Evolutionary conservation across 1,284 basidiomycete genomes (phyloP), one percentile per base, ranked within the genome.

Genomic region (Ustilago curta): DNA sequence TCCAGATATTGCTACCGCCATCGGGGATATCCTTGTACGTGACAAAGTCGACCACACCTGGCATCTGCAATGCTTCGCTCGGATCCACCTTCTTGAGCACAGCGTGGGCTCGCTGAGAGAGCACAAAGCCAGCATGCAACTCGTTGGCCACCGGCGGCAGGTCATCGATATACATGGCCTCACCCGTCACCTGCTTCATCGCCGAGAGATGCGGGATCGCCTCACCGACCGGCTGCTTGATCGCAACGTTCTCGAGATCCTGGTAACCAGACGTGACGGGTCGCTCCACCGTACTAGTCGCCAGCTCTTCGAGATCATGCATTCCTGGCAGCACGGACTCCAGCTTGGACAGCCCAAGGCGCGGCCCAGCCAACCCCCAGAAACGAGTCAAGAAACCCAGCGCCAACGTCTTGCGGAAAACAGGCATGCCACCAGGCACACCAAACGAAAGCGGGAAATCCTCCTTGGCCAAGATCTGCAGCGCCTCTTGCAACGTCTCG

Each of bases 371-470:
- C 8, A 79, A 67, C 39, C 75, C 60, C 75, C 82, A 85, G 73
- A 85, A 86, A 21, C 83, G 81, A 21, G 80, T 81, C 55, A 86
- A 59, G 75, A 86, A 86, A 11, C 85, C 84, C 35, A 85, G 76
- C 14, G 83, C 78, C 16, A 86, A 80, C 8, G 79, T 81, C 39
- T 84, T 83, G 18, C 85, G 83, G 65, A 83, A 86, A 23, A 80
- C 55, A 8, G 85, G 76, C 85, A 86, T 86, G 4, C 85, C 85
- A 48, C 85, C 85, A 3, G 85, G 85, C 4, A 86, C 85, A 31
- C 77, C 70, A 70, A 65, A 85, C 2, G 80, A 77, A 0, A 86
- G 69, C 37, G 78, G 74, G 61, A 85, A 84, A 50, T 86, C 85
- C 16, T 65, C 19, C 42, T 69, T 65, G 4, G 77, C 60, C 31